Evolutionary conservation across 2,329 filamentous ascomycete genomes (phyloP), one percentile per base, ranked within the genome.

Genomic region (Cladosporium sp.): DNA sequence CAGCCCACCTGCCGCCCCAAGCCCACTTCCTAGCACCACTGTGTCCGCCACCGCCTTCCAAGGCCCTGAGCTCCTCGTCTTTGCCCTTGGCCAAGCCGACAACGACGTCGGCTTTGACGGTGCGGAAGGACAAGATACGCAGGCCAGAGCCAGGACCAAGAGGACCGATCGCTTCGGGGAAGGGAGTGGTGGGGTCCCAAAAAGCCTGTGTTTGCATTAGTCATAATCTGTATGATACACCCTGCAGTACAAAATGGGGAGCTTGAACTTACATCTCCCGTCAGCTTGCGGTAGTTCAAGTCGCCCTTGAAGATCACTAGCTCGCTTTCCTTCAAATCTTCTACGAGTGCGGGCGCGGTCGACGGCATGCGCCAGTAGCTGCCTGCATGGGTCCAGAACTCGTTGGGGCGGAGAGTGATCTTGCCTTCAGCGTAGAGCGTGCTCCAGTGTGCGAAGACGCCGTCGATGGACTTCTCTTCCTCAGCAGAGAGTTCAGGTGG

Each of bases 291-390:
- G 75, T 97, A 99, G 77, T 99, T 99, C 66, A 99, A 73, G 72
- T 99, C 94, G 2, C 94, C 94, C 80, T 99, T 99, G 80, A 97
- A 97, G 58, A 99, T 86, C 12, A 96, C 90, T 17, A 99, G 80
- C 73, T 96, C 90, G 64, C 89, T 90, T 61, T 85, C 77, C 78
- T 92, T 88, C 58, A 99, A 76, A 69, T 97, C 93, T 6, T 89
- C 82, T 55, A 85, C 82, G 12, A 99, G 76, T 28, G 83, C 81
- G 2, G 84, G 82, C 1, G 86, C 89, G 22, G 84, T 80, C 14
- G 79, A 74, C 0, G 92, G 92, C 60, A 99, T 74, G 34, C 92
- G 83, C 92, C 94, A 97, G 77, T 88, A 99, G 70, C 89, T 90
- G 3, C 91, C 91, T 0, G 83, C 86, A 12, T 88, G 84, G 0